Percentiles rank a stretch among this genome's conserved stretches.
phyloP scores from a whole-genome alignment of 1,284 basidiomycete species.

The Ceratobasidium sp. region DNA sequence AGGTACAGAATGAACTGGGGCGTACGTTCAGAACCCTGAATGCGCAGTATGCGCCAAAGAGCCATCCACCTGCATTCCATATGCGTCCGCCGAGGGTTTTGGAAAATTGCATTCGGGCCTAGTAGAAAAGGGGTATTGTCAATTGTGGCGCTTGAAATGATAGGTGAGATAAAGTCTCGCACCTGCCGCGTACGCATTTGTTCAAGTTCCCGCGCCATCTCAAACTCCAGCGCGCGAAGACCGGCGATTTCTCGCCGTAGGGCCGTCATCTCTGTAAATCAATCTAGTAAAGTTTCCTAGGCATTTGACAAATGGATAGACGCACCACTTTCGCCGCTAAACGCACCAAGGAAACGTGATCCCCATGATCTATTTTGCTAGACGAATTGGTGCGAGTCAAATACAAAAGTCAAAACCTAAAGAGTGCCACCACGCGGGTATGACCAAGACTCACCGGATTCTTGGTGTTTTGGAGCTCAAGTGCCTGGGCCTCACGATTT shows the following conservation, averaged over 20 bases:
- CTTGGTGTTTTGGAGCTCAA: conserved; percentile 37
- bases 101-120: conserved; percentile 64
- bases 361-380: conserved; percentile 52
- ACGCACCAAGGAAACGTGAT: conserved; percentile 62
- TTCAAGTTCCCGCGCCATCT: conserved; percentile 74
- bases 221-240: conserved; percentile 73
- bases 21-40: conserved; percentile 74
- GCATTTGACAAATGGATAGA: conserved; percentile 43
- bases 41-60: conserved; percentile 78
- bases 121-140: neutral
- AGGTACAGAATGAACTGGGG: conserved; percentile 45
- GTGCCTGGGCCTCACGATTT: conserved; percentile 57
- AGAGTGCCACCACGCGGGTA: conserved; percentile 38
- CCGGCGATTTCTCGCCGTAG: conserved; percentile 70
- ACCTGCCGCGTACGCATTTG: conserved; percentile 63
- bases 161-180: neutral
- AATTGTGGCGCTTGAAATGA: neutral
- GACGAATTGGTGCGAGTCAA: conserved; percentile 46
- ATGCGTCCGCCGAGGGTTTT: conserved; percentile 69
- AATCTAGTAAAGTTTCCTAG: conserved; percentile 49
- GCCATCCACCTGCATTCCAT: conserved; percentile 63
- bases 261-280: conserved; percentile 55
- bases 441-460: conserved; percentile 15
- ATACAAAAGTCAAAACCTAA: conserved; percentile 45
- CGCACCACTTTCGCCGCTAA: conserved; percentile 64